Conservation (phyloP, 108 stramenopile species). For the Cyclotella kingstonii region DNA sequence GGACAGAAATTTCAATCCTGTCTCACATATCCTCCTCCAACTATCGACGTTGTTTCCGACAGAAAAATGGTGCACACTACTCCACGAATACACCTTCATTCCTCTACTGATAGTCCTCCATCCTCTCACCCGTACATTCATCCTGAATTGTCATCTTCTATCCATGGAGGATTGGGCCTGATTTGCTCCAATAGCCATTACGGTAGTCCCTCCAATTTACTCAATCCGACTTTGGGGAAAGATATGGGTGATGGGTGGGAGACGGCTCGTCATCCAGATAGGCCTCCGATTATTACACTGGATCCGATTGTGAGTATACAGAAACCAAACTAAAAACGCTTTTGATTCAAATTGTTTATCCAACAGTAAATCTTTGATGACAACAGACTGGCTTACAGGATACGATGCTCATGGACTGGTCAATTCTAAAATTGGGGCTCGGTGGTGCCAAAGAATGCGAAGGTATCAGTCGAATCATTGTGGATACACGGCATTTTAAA, state of each 20-base stretch:
- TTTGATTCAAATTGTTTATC: no score
- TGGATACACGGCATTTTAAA: slow-evolving; percentile 74
- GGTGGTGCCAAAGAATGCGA: slow-evolving; percentile 38
- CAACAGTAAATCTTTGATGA: not conserved
- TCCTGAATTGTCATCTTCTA: slow-evolving; percentile 54
- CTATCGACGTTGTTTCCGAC: slow-evolving; percentile 45
- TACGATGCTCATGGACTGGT: slow-evolving; percentile 80
- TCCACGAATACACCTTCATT: slow-evolving; percentile 32
- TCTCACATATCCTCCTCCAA: slow-evolving; percentile 29
- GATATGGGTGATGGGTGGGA: slow-evolving; percentile 96
- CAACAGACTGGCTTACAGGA: slow-evolving; percentile 70
- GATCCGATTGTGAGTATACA: slow-evolving; percentile 29
- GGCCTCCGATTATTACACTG: slow-evolving; percentile 63
- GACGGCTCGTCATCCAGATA: slow-evolving; percentile 84
- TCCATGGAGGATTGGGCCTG: slow-evolving; percentile 63
- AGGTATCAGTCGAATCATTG: slow-evolving; percentile 61
- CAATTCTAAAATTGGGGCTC: slow-evolving; percentile 75
- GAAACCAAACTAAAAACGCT: no score
- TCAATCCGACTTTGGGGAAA: slow-evolving; percentile 61
- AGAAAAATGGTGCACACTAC: slow-evolving; percentile 27
- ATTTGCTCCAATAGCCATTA: slow-evolving; percentile 89
- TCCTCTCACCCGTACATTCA: slow-evolving; percentile 27
- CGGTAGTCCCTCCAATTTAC: slow-evolving; percentile 82
- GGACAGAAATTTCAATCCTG: not conserved
- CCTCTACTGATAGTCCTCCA: slow-evolving; percentile 22